Evolutionary conservation across 768 basidiomycete genomes (phyloP).

Genomic region (Mycena albidolilacea): DNA sequence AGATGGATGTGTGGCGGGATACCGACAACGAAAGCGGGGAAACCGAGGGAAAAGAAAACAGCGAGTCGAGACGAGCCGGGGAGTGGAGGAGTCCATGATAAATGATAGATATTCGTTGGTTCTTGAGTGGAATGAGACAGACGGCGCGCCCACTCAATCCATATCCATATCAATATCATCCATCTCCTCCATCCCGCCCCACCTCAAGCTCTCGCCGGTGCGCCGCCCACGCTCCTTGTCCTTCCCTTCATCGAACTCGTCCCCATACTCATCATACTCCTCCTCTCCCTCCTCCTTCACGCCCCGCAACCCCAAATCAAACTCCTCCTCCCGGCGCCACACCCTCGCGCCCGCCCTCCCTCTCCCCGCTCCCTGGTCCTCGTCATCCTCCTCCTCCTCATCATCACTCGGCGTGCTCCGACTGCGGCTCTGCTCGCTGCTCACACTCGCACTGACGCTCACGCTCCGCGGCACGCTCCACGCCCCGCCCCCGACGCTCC

Average conservation of each 20-base stretch:
- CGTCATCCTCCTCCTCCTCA: conserved; percentile 46
- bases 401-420: conserved; percentile 49
- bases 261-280: conserved; percentile 28
- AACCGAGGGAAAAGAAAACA: too few species aligned
- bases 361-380: conserved; percentile 37
- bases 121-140: not conserved
- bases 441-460: conserved; percentile 59
- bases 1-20: too few species aligned
- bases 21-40: too few species aligned
- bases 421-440: conserved; percentile 46
- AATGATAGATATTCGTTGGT: too few species aligned
- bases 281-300: conserved; percentile 60
- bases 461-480: conserved; percentile 74
- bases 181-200: conserved; percentile 53
- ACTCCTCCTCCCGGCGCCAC: conserved; percentile 54
- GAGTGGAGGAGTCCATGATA: not conserved
- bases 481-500: conserved; percentile 47
- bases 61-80: not conserved
- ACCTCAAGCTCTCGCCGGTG: conserved; percentile 56
- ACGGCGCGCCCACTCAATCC: conserved; percentile 53
- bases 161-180: conserved; percentile 79
- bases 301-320: conserved; percentile 43
- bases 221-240: conserved; percentile 28
- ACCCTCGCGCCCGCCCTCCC: conserved; percentile 55
- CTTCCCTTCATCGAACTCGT: not conserved